A percentile compares a stretch with the other conserved stretches of the same genome.
Conservation (phyloP, 2,329 filamentous ascomycete species). For the Ophiosphaerella narmari region DNA sequence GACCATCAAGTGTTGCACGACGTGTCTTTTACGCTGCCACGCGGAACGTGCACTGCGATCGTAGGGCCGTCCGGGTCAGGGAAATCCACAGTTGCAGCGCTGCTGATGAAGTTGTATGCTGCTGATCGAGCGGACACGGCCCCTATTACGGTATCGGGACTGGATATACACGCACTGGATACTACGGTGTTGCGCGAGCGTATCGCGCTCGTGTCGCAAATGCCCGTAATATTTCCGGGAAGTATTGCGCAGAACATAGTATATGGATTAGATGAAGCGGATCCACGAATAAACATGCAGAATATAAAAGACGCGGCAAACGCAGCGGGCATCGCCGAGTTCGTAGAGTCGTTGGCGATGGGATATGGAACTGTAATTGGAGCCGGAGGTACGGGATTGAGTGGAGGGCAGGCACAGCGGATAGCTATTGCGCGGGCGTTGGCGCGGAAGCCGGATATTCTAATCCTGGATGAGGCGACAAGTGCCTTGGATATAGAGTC, state of each 20-base stretch:
- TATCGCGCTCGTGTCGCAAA: slow-evolving; percentile 72
- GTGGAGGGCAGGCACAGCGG: slow-evolving; percentile 82
- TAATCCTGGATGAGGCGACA: slow-evolving; percentile 88
- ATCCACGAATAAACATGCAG: slow-evolving; percentile 52
- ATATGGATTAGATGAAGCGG: slow-evolving; percentile 70
- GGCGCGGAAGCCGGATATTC: slow-evolving; percentile 68
- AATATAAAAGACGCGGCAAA: slow-evolving; percentile 57
- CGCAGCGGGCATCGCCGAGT: slow-evolving; percentile 73
- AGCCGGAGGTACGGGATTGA: slow-evolving; percentile 73
- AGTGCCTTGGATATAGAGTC: slow-evolving; percentile 75
- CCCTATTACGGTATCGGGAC: slow-evolving; percentile 61
- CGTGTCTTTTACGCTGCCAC: slow-evolving; percentile 67
- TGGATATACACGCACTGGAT: slow-evolving; percentile 64
- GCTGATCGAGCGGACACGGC: slow-evolving; percentile 28
- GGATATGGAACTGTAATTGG: slow-evolving; percentile 77
- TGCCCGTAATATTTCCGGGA: slow-evolving; percentile 76
- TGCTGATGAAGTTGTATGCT: slow-evolving; percentile 73
- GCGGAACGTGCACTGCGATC: slow-evolving; percentile 72
- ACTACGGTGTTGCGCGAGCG: slow-evolving; percentile 63
- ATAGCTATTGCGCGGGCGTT: slow-evolving; percentile 81
- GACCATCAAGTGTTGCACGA: slow-evolving; percentile 61
- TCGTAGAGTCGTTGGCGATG: slow-evolving; percentile 71
- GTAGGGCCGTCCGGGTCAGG: slow-evolving; percentile 87
- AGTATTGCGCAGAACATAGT: slow-evolving; percentile 79
- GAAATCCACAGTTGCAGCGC: slow-evolving; percentile 79